These are phyloP conservation scores for Mycena indigotica DNA, from an alignment of 768 basidiomycete genomes.

Conservation along the genomic window DNA sequence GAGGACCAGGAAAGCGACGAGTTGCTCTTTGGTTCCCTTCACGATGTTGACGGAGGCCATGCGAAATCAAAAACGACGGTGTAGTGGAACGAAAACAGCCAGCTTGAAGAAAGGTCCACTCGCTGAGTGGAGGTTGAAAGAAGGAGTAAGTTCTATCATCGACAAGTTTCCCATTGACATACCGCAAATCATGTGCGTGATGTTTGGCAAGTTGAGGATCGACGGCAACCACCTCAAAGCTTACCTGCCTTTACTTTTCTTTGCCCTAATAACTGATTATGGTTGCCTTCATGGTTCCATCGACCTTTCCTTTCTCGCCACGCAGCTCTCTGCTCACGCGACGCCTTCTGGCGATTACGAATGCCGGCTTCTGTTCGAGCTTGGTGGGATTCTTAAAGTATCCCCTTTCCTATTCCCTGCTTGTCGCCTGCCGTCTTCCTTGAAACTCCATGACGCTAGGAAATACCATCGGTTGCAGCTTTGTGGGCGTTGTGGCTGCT, in stretches of 20 bases:
- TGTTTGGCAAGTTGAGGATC: no score
- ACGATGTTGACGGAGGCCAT: slow-evolving; percentile 38
- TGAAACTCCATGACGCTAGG: slow-evolving; percentile 14
- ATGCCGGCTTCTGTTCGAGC: slow-evolving; percentile 20
- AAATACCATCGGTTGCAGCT: slow-evolving; percentile 19
- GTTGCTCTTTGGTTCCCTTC: slow-evolving; percentile 42
- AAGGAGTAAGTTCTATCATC: not conserved
- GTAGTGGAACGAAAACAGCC: slow-evolving; percentile 14
- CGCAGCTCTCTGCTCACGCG: not conserved
- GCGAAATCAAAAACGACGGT: slow-evolving; percentile 10
- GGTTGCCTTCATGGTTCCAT: not conserved
- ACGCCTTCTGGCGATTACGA: slow-evolving; percentile 17
- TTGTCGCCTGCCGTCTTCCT: not conserved
- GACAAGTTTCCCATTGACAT: not conserved
- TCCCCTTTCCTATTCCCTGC: slow-evolving; percentile 1
- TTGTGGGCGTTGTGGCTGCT: slow-evolving; percentile 18
- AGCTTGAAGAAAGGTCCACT: slow-evolving; percentile 19
- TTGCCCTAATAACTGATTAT: no score
- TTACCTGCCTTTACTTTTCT: not conserved
- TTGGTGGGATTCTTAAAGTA: slow-evolving; percentile 10
- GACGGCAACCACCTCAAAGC: not conserved
- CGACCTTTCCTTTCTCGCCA: not conserved
- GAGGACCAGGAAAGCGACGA: slow-evolving; percentile 45
- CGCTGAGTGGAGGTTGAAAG: slow-evolving; percentile 17
- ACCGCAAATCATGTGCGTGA: not conserved